A percentile compares a stretch with the other conserved stretches of the same genome.
phyloP scores from a whole-genome alignment of 1,284 basidiomycete species.

The Agaricales sp. region DNA sequence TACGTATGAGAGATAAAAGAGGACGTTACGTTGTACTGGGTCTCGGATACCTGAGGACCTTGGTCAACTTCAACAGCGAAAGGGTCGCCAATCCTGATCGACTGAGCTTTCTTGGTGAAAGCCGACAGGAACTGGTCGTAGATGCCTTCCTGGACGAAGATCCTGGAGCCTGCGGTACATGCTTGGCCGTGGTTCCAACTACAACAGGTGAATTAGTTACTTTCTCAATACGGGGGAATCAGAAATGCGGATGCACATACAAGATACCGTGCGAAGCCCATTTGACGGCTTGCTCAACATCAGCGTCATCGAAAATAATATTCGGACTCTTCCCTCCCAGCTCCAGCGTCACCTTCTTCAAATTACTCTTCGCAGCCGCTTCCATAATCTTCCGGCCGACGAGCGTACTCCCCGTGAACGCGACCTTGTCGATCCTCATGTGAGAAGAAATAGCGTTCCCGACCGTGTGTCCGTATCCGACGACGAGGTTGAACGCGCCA shows the following conservation, averaged over 20 bases:
- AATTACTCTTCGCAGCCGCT: conserved; percentile 72
- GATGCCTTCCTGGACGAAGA: conserved; percentile 77
- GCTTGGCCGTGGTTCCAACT: conserved; percentile 78
- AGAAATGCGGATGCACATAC: conserved; percentile 32
- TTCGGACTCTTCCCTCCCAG: conserved; percentile 89
- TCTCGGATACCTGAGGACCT: conserved; percentile 81
- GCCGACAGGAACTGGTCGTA: conserved; percentile 69
- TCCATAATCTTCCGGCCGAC: conserved; percentile 84
- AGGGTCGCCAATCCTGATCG: conserved; percentile 70
- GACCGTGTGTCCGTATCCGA: conserved; percentile 66
- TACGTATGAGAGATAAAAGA: neutral
- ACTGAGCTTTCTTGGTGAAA: conserved; percentile 49
- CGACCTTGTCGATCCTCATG: conserved; percentile 58
- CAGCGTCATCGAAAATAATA: conserved; percentile 64
- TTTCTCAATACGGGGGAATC: conserved; percentile 2
- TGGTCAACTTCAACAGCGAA: conserved; percentile 66
- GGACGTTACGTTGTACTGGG: conserved; percentile 45
- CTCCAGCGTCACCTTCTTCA: conserved; percentile 88
- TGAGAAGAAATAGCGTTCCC: conserved; percentile 48
- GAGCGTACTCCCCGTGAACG: conserved; percentile 72
- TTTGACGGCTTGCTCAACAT: conserved; percentile 69
- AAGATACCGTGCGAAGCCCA: conserved; percentile 81
- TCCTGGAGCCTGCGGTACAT: conserved; percentile 79
- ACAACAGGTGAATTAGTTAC: conserved; percentile 29
- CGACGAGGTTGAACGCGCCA: conserved; percentile 69